phyloP scores from a whole-genome alignment of 495 filamentous ascomycete species.

The Penicillium macrosclerotiorum region DNA sequence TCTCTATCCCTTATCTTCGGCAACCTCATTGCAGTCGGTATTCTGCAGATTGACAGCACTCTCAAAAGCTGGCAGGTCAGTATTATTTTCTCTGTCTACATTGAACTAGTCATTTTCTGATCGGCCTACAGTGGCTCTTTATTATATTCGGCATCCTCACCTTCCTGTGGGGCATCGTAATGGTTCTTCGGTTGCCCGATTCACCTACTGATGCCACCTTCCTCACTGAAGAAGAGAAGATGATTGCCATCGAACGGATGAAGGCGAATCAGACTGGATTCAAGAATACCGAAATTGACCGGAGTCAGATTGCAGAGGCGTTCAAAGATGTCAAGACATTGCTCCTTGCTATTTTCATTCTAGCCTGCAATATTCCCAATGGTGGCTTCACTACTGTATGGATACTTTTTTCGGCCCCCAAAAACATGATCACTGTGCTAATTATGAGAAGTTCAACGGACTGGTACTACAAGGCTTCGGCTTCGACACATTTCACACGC shows the following conservation, averaged over 20 bases:
- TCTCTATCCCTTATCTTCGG: conserved; percentile 24
- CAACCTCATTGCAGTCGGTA: conserved; percentile 21
- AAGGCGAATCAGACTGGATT: conserved; percentile 54
- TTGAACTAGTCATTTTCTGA: not conserved
- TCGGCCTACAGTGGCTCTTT: conserved; percentile 15
- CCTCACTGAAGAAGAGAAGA: conserved; percentile 40
- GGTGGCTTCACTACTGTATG: conserved; percentile 35
- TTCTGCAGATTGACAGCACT: conserved; percentile 18
- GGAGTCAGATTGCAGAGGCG: conserved; percentile 45
- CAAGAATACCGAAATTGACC: conserved; percentile 52
- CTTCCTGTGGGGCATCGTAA: conserved; percentile 32
- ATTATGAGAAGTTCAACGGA: conserved; percentile 25
- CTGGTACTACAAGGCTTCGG: conserved; percentile 37
- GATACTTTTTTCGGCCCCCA: not conserved
- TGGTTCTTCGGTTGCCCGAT: conserved; percentile 47
- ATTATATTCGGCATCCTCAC: conserved; percentile 32
- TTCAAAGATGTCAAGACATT: conserved; percentile 41
- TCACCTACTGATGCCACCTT: conserved; percentile 44
- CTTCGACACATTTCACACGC: conserved; percentile 28
- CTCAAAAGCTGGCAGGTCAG: conserved; percentile 23
- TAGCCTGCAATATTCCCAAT: conserved; percentile 26
- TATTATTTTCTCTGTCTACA: too few species aligned
- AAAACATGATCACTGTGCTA: not conserved
- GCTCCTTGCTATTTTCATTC: conserved; percentile 19
- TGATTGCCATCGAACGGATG: conserved; percentile 49